phyloP scores from a whole-genome alignment of 202 grass and related monocot species.

The Schoenoplectus tabernaemontani region DNA sequence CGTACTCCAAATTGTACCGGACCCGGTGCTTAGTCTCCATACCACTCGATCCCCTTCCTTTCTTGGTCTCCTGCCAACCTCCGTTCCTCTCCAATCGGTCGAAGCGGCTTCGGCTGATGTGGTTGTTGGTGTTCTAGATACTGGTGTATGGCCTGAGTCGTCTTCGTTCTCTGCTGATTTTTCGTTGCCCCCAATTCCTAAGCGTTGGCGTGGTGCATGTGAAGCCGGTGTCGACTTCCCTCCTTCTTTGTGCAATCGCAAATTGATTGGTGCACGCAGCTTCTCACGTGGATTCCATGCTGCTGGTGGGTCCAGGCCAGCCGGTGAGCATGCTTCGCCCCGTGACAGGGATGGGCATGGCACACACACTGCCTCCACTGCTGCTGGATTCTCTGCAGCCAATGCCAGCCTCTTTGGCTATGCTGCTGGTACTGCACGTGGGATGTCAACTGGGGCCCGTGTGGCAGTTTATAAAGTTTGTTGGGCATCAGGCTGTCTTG shows the following conservation, averaged over 20 bases:
- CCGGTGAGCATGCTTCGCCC: constrained; percentile 40
- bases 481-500: constrained; percentile 71
- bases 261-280: constrained; percentile 78
- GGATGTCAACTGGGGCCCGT: constrained; percentile 74
- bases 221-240: constrained; percentile 90
- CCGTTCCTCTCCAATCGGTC: constrained; percentile 28
- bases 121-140: constrained; percentile 72
- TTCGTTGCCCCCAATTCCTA: constrained; percentile 40
- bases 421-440: constrained; percentile 75
- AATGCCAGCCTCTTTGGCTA: constrained; percentile 93
- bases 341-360: constrained; percentile 90
- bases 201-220: constrained; percentile 61
- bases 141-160: constrained; percentile 83
- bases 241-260: constrained; percentile 49
- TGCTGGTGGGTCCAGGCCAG: constrained; percentile 8
- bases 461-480: constrained; percentile 95
- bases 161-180: constrained; percentile 47
- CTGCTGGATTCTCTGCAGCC: constrained; percentile 46
- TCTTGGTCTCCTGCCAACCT: constrained; percentile 49
- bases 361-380: constrained; percentile 82
- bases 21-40: constrained; percentile 51
- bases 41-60: constrained; percentile 83
- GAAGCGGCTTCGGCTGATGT: constrained; percentile 68
- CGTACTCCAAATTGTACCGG: constrained; percentile 56
- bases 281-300: constrained; percentile 68